A percentile compares a stretch with the other conserved stretches of the same genome.
phyloP scores from a whole-genome alignment of 2,329 filamentous ascomycete genomes.

The Aciculosporium take region DNA sequence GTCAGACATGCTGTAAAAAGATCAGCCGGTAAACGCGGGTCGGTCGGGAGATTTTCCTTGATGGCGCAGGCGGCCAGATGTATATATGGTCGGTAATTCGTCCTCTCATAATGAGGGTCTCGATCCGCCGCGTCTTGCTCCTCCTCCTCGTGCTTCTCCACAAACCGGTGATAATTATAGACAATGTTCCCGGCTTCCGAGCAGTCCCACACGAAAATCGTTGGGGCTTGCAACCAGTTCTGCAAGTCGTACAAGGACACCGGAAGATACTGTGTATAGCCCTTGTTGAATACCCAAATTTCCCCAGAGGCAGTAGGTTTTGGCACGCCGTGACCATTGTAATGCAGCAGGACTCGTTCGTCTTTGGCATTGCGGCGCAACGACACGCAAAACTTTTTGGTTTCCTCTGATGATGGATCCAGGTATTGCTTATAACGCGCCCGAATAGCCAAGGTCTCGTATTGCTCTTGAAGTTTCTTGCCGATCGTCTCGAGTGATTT shows the following conservation, averaged over 20 bases:
- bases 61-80: conserved; percentile 84
- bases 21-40: conserved; percentile 83
- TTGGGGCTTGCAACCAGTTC: conserved; percentile 88
- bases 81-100: conserved; percentile 55
- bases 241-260: conserved; percentile 91
- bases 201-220: conserved; percentile 95
- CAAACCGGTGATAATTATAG: conserved; percentile 84
- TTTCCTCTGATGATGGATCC: conserved; percentile 93
- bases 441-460: conserved; percentile 84
- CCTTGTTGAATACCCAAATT: conserved; percentile 99
- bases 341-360: conserved; percentile 91
- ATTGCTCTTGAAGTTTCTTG: conserved; percentile 89
- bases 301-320: conserved; percentile 91
- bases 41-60: conserved; percentile 87
- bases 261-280: conserved; percentile 96
- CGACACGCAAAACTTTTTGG: conserved; percentile 88
- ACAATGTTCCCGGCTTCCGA: conserved; percentile 94
- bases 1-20: conserved; percentile 93
- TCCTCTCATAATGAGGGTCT: conserved; percentile 74
- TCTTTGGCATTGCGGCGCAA: conserved; percentile 87
- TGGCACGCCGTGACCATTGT: conserved; percentile 95
- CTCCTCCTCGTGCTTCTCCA: conserved; percentile 87
- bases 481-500: conserved; percentile 91
- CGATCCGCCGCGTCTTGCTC: conserved; percentile 61
- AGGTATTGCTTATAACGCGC: conserved; percentile 97